Evolutionary conservation across 495 filamentous ascomycete genomes (phyloP).

Genomic region (Tuber magnatum): DNA sequence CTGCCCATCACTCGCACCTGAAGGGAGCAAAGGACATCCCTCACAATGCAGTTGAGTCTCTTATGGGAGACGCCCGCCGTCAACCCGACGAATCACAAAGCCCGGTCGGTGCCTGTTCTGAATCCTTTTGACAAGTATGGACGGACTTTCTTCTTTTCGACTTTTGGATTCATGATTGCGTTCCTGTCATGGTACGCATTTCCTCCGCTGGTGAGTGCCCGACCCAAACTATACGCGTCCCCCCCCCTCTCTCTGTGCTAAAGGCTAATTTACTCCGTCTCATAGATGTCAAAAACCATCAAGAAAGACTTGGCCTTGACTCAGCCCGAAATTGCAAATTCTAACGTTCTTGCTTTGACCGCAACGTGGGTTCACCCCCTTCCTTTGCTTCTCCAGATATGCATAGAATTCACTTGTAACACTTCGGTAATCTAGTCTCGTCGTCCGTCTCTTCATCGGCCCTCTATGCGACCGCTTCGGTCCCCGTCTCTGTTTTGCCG

Average conservation of each 20-base stretch:
- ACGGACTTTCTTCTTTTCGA: conserved; percentile 87
- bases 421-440: conserved; percentile 48
- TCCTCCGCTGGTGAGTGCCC: conserved; percentile 63
- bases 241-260: not conserved
- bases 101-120: conserved; percentile 68
- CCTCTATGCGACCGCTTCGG: conserved; percentile 80
- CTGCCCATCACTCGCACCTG: not conserved
- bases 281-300: conserved; percentile 66
- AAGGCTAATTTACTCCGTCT: not conserved
- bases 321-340: conserved; percentile 70
- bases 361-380: conserved; percentile 62
- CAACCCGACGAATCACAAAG: conserved; percentile 75
- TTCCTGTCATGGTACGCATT: conserved; percentile 92
- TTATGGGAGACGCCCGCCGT: conserved; percentile 56
- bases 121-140: conserved; percentile 79
- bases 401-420: not conserved
- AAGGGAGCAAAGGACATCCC: not conserved
- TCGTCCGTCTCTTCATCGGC: conserved; percentile 75
- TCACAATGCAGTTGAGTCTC: conserved; percentile 30
- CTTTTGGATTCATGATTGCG: conserved; percentile 91
- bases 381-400: not conserved
- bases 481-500: conserved; percentile 70
- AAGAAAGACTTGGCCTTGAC: conserved; percentile 67
- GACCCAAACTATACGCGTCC: not conserved
- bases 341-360: conserved; percentile 78